Evolutionary conservation across 805 yeast genomes (phyloP).

Genomic region (Candida khao-thaluensis): DNA sequence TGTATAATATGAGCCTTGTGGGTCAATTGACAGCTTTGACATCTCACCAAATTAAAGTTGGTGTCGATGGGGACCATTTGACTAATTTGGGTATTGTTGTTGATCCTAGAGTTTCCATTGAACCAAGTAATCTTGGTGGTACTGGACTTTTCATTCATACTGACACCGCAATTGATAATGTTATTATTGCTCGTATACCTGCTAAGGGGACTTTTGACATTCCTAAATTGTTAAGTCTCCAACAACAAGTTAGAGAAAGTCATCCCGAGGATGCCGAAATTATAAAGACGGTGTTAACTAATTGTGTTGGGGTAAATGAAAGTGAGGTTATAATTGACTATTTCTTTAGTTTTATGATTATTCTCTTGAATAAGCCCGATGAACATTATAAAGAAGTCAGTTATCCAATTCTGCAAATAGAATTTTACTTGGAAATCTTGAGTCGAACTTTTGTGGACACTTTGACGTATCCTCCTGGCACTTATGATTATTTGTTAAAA

Average conservation of each 20-base stretch:
- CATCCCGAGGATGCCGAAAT: slow-evolving; percentile 22
- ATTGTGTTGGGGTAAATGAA: slow-evolving; percentile 26
- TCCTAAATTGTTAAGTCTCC: slow-evolving; percentile 17
- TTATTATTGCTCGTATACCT: slow-evolving; percentile 23
- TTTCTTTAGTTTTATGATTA: slow-evolving; percentile 23
- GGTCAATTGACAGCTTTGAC: not conserved
- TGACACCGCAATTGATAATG: slow-evolving; percentile 13
- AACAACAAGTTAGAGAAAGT: slow-evolving; percentile 18
- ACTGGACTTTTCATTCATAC: slow-evolving; percentile 25
- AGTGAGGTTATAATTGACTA: slow-evolving; percentile 28
- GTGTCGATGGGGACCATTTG: slow-evolving; percentile 13
- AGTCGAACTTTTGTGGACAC: slow-evolving; percentile 16
- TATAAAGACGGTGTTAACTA: slow-evolving; percentile 20
- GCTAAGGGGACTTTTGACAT: slow-evolving; percentile 20
- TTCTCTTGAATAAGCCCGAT: slow-evolving; percentile 10
- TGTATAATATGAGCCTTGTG: slow-evolving; percentile 1
- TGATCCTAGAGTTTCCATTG: slow-evolving; percentile 19
- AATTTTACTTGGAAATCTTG: slow-evolving; percentile 21
- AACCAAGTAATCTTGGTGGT: slow-evolving; percentile 29
- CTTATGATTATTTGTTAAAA: slow-evolving; percentile 11
- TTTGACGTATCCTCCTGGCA: slow-evolving; percentile 6
- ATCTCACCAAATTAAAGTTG: slow-evolving; percentile 3
- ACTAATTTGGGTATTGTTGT: slow-evolving; percentile 14
- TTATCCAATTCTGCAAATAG: slow-evolving; percentile 11
- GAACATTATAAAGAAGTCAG: not conserved